phyloP scores from a whole-genome alignment of 208 protist genomes.

The Leishmania arabica region DNA sequence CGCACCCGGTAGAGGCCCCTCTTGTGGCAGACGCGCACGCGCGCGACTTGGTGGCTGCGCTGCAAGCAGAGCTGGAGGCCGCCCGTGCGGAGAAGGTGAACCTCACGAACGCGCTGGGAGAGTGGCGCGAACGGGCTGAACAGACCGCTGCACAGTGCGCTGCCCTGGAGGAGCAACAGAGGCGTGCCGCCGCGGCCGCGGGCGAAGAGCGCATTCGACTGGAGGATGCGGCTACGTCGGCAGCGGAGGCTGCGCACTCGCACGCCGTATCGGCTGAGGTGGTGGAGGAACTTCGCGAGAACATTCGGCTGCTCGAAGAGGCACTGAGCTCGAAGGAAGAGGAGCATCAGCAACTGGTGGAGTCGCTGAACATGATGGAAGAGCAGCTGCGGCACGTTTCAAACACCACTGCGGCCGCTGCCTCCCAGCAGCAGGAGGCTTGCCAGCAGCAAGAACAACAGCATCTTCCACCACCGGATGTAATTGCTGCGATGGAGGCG shows the following conservation, averaged over 20 bases:
- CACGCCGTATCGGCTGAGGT: conserved; percentile 3
- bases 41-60: conserved; percentile 3
- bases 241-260: conserved; percentile 1
- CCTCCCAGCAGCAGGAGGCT: conserved; percentile 9
- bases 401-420: conserved; percentile 10
- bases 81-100: conserved; percentile 5
- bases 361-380: conserved; percentile 74
- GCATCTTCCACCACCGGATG: conserved; percentile 7
- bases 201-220: conserved; percentile 6
- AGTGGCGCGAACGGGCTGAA: conserved; percentile 31
- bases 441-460: background rate
- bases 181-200: background rate
- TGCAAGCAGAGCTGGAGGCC: conserved; percentile 30
- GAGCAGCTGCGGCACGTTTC: conserved; percentile 48
- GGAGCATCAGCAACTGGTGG: conserved; percentile 59
- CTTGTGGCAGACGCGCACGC: background rate
- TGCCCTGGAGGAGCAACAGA: conserved; percentile 10
- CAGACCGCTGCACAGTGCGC: conserved; percentile 19
- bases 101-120: background rate
- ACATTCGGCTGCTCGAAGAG: conserved; percentile 62
- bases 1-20: background rate
- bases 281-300: conserved; percentile 43
- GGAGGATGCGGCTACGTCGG: background rate
- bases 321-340: conserved; percentile 67
- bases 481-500: conserved; percentile 12